Evolutionary conservation across 139 green algal species (phyloP).

Genomic region (Chlamydomonas sp.): DNA sequence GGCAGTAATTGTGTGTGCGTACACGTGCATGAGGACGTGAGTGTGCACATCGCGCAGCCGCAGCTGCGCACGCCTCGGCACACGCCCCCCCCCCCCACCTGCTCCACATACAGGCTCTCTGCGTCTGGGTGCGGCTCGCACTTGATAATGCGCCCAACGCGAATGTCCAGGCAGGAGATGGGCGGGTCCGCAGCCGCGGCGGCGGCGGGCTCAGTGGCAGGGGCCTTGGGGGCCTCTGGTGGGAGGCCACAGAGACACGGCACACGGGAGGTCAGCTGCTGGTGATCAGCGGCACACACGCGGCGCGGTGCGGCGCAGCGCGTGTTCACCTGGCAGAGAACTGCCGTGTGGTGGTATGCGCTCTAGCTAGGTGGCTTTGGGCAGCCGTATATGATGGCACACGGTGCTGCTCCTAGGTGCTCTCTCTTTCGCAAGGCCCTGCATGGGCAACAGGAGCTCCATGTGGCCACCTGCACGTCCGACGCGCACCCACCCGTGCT

Average conservation of each 20-base stretch:
- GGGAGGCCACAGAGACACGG: not conserved
- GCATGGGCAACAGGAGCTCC: not conserved
- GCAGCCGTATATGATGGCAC: not conserved
- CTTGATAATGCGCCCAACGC: slow-evolving; percentile 57
- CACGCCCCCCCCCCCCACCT: too few relatives aligned
- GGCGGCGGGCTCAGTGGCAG: too few relatives aligned
- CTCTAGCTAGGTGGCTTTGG: not conserved
- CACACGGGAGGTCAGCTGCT: not conserved
- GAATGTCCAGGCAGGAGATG: slow-evolving; percentile 55
- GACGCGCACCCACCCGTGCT: not conserved
- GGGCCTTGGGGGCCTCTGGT: not conserved
- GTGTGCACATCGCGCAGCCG: too few relatives aligned
- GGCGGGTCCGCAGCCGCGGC: too few relatives aligned
- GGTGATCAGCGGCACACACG: too few relatives aligned
- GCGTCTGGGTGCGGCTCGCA: slow-evolving; percentile 60
- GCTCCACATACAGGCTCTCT: slow-evolving; percentile 37
- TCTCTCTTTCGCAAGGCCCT: too few relatives aligned
- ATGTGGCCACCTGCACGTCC: not conserved
- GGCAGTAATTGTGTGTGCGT: too few relatives aligned
- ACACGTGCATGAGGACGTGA: not conserved
- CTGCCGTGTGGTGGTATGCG: too few relatives aligned
- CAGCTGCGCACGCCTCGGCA: too few relatives aligned
- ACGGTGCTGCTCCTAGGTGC: too few relatives aligned
- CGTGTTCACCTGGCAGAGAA: too few relatives aligned
- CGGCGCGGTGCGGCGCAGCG: too few relatives aligned